These are phyloP conservation scores for Dactylellina drechsleri DNA, from an alignment of 2,329 filamentous ascomycete species.

Conservation along the genomic window DNA sequence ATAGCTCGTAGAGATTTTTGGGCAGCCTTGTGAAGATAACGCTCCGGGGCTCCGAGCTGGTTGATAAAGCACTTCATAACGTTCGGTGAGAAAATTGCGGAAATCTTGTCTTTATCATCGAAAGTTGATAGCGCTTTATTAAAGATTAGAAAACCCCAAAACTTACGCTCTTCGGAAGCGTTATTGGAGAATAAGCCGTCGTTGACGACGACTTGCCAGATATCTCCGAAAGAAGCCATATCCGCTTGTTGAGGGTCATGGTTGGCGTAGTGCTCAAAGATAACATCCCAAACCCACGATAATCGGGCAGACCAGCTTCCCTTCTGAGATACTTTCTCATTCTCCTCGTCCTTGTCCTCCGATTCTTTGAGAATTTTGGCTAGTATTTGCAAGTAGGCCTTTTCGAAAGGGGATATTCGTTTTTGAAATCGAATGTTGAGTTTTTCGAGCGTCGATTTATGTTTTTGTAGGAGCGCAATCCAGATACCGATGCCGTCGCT, in stretches of 20 bases:
- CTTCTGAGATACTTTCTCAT: constrained; percentile 40
- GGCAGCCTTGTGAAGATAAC: constrained; percentile 82
- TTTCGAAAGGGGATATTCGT: constrained; percentile 43
- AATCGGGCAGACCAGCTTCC: constrained; percentile 47
- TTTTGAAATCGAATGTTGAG: constrained; percentile 40
- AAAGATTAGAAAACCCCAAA: constrained; percentile 89
- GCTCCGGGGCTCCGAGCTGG: constrained; percentile 79
- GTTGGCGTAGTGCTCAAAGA: constrained; percentile 38
- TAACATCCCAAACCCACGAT: constrained; percentile 49
- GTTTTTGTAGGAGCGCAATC: constrained; percentile 71
- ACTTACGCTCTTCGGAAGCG: constrained; percentile 88
- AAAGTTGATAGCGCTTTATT: constrained; percentile 72
- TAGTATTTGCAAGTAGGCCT: constrained; percentile 40
- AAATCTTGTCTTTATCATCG: constrained; percentile 66
- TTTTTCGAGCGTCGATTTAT: constrained; percentile 60
- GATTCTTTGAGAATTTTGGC: constrained; percentile 45
- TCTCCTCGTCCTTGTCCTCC: constrained; percentile 48
- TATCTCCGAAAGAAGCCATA: constrained; percentile 72
- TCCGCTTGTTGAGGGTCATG: neutral
- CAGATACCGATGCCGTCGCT: constrained; percentile 91
- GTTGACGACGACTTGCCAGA: constrained; percentile 88
- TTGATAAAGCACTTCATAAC: constrained; percentile 84
- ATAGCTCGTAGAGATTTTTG: constrained; percentile 78
- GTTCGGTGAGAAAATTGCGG: constrained; percentile 80
- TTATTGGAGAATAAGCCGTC: constrained; percentile 83